A percentile compares a stretch with the other conserved stretches of the same genome.
These are phyloP conservation scores for Globisporangium takayamanum DNA, from an alignment of 352 stramenopile species.

Conservation along the genomic window DNA sequence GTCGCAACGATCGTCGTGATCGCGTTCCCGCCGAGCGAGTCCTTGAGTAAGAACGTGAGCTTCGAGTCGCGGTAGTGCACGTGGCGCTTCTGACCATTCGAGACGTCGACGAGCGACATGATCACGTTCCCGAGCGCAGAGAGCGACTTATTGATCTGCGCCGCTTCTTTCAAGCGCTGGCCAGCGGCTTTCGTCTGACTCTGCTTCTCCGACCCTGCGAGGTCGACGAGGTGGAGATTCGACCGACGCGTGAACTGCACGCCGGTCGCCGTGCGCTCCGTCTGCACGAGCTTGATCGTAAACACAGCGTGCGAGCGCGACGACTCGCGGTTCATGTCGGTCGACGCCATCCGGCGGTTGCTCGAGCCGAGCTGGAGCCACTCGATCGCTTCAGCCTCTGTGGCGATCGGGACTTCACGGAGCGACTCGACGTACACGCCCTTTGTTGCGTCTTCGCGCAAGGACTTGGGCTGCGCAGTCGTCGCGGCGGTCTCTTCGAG, in stretches of 20 bases:
- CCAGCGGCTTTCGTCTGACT: conserved; percentile 71
- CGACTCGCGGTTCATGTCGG: conserved; percentile 96
- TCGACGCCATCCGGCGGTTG: conserved; percentile 93
- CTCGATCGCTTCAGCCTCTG: conserved; percentile 60
- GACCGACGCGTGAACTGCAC: conserved; percentile 62
- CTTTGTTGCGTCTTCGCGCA: conserved; percentile 74
- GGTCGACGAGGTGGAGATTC: conserved; percentile 80
- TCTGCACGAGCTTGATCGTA: conserved; percentile 90
- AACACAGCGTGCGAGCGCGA: conserved; percentile 97
- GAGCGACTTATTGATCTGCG: conserved; percentile 88
- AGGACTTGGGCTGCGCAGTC: conserved; percentile 46
- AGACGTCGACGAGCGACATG: conserved; percentile 82
- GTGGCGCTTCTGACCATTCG: conserved; percentile 73
- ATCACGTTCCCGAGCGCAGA: conserved; percentile 87
- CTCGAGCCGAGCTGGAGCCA: conserved; percentile 62
- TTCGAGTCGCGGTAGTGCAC: conserved; percentile 85
- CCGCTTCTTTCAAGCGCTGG: conserved; percentile 82
- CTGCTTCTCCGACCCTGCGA: conserved; percentile 86
- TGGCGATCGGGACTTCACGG: conserved; percentile 54
- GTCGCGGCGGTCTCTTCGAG: conserved; percentile 50
- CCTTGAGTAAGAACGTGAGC: conserved; percentile 82
- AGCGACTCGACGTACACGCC: conserved; percentile 80
- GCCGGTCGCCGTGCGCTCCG: conserved; percentile 48
- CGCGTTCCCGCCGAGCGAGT: conserved; percentile 83
- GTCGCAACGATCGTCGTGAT: conserved; percentile 84